Evolutionary conservation across 208 protist genomes (phyloP).

Genomic region (Angomonas ambiguus): DNA sequence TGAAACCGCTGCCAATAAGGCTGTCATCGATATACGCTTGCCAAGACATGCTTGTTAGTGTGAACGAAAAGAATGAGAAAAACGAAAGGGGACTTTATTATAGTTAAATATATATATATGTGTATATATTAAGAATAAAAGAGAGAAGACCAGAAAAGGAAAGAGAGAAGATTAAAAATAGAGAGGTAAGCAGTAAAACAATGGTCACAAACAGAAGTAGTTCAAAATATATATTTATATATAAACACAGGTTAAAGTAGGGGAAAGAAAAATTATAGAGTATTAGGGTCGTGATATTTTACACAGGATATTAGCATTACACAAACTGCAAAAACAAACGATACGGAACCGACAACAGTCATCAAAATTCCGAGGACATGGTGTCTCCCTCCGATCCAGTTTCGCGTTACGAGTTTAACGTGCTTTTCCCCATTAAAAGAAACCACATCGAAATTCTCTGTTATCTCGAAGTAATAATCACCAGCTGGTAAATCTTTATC

Average conservation of each 20-base stretch:
- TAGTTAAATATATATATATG: neutral
- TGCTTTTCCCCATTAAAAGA: slow-evolving; percentile 92
- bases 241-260: neutral
- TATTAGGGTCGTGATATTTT: neutral
- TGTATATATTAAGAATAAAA: slow-evolving; percentile 1
- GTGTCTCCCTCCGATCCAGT: slow-evolving; percentile 95
- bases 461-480: slow-evolving; percentile 87
- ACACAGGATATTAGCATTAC: neutral
- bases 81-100: neutral
- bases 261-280: slow-evolving; percentile 1
- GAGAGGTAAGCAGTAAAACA: slow-evolving; percentile 1
- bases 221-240: slow-evolving; percentile 2
- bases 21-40: slow-evolving; percentile 84
- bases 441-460: slow-evolving; percentile 83
- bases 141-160: slow-evolving; percentile 7
- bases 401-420: slow-evolving; percentile 88
- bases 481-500: slow-evolving; percentile 75
- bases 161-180: neutral
- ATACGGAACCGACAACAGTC: slow-evolving; percentile 74
- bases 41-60: slow-evolving; percentile 65
- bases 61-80: slow-evolving; percentile 4
- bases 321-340: slow-evolving; percentile 41
- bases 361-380: slow-evolving; percentile 90
- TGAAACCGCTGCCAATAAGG: slow-evolving; percentile 80
- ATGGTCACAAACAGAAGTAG: neutral